These are phyloP conservation scores for Diaporthe sp. DNA, from an alignment of 2,329 filamentous ascomycete genomes.

Conservation along the genomic window DNA sequence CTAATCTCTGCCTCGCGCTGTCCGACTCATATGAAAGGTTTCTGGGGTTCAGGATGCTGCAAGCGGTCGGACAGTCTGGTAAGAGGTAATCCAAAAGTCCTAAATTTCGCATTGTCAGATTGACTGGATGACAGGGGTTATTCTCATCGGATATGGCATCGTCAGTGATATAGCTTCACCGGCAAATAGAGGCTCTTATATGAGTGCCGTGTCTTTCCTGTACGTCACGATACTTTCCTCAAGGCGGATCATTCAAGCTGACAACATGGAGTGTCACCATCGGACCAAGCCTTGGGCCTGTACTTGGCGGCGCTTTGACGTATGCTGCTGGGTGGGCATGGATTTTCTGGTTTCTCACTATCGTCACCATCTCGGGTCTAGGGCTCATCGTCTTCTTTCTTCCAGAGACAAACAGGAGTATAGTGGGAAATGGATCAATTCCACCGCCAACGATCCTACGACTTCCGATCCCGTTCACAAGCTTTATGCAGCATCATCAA, in stretches of 20 bases:
- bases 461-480: neutral
- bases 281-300: conserved; percentile 45
- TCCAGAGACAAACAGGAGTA: conserved; percentile 49
- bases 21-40: neutral
- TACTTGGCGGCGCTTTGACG: conserved; percentile 50
- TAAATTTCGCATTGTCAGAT: neutral
- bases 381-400: conserved; percentile 41
- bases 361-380: conserved; percentile 45
- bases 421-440: conserved; percentile 48
- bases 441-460: neutral
- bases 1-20: conserved; percentile 7
- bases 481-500: neutral
- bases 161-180: conserved; percentile 12
- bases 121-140: neutral
- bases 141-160: conserved; percentile 7
- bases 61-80: conserved; percentile 9
- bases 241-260: neutral
- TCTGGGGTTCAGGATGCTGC: neutral
- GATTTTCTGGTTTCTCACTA: conserved; percentile 55
- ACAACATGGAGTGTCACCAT: neutral
- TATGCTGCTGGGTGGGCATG: conserved; percentile 52
- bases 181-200: conserved; percentile 11
- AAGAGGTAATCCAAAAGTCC: neutral
- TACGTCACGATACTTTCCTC: neutral
- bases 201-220: conserved; percentile 16